phyloP scores from a whole-genome alignment of 129 eudicot genomes.

The Saussurea involucrata region DNA sequence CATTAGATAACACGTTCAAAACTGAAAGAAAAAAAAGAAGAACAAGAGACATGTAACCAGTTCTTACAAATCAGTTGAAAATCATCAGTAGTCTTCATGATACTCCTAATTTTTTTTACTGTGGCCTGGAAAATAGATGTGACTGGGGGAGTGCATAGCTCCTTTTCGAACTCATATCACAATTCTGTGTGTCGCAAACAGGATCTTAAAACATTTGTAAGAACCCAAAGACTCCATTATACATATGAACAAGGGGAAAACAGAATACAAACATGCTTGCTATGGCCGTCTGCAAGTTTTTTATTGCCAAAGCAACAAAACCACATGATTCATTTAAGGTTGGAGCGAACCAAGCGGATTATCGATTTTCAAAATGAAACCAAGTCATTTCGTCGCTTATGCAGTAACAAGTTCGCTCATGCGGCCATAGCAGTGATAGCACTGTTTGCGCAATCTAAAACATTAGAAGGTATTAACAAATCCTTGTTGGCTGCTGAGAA shows the following conservation, averaged over 20 bases:
- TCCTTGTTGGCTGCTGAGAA: slow-evolving; percentile 15
- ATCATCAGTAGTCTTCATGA: slow-evolving; percentile 70
- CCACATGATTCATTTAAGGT: background rate
- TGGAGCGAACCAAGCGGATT: background rate
- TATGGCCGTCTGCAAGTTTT: slow-evolving; percentile 7
- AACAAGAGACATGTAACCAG: slow-evolving; percentile 39
- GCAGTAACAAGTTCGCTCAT: background rate
- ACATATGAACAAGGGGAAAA: slow-evolving; percentile 1
- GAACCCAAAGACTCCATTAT: slow-evolving; percentile 23
- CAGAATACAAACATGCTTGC: background rate
- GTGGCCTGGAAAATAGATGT: slow-evolving; percentile 48
- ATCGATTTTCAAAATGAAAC: background rate
- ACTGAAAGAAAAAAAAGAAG: background rate
- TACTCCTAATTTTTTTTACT: slow-evolving; percentile 47
- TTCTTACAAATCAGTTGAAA: slow-evolving; percentile 78
- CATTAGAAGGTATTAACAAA: background rate
- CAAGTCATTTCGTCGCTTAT: slow-evolving; percentile 2
- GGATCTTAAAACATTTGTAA: slow-evolving; percentile 30
- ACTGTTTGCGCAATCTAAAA: background rate
- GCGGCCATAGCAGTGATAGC: background rate
- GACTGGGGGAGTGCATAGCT: slow-evolving; percentile 40
- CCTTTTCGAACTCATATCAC: slow-evolving; percentile 34
- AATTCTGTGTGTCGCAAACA: slow-evolving; percentile 45
- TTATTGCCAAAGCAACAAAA: background rate
- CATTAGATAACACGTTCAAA: background rate